Conservation (phyloP, 2,329 filamentous ascomycete species). For the Cyphellophora attinorum region DNA sequence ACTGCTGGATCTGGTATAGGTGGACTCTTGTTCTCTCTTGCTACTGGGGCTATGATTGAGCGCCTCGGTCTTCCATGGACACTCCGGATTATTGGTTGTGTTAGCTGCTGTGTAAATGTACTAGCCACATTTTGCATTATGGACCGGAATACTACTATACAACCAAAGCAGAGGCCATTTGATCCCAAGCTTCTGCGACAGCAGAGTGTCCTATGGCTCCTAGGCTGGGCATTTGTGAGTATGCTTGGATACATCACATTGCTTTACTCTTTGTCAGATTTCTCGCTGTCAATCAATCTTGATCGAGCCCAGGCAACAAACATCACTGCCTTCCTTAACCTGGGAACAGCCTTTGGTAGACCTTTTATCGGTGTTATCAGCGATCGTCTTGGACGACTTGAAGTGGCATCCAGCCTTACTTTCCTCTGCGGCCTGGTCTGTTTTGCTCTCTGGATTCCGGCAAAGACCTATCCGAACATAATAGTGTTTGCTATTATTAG, state of each 20-base stretch:
- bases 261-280: constrained; percentile 37
- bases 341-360: constrained; percentile 37
- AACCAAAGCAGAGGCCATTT: constrained; percentile 15
- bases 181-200: constrained; percentile 13
- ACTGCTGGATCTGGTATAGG: constrained; percentile 22
- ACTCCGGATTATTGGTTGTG: constrained; percentile 20
- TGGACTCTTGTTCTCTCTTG: constrained; percentile 20
- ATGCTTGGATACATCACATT: constrained; percentile 39
- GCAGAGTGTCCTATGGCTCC: constrained; percentile 14
- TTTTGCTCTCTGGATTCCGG: constrained; percentile 38
- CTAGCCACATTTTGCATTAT: constrained; percentile 18
- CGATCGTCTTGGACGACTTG: constrained; percentile 33
- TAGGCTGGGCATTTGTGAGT: constrained; percentile 32
- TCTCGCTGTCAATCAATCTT: constrained; percentile 33
- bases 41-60: constrained; percentile 18
- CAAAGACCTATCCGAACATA: constrained; percentile 30
- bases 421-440: constrained; percentile 27
- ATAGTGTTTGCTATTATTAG: constrained; percentile 34
- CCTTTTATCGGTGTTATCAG: constrained; percentile 35
- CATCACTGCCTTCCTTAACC: constrained; percentile 34
- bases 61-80: constrained; percentile 19
- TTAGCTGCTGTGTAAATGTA: constrained; percentile 15
- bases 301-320: constrained; percentile 26
- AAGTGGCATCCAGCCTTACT: constrained; percentile 30
- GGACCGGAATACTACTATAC: constrained; percentile 18